Percentiles rank a stretch among this genome's conserved stretches.
Evolutionary conservation across 1,139 yeast genomes (phyloP).

Genomic region (Pneumocystis carinii): DNA sequence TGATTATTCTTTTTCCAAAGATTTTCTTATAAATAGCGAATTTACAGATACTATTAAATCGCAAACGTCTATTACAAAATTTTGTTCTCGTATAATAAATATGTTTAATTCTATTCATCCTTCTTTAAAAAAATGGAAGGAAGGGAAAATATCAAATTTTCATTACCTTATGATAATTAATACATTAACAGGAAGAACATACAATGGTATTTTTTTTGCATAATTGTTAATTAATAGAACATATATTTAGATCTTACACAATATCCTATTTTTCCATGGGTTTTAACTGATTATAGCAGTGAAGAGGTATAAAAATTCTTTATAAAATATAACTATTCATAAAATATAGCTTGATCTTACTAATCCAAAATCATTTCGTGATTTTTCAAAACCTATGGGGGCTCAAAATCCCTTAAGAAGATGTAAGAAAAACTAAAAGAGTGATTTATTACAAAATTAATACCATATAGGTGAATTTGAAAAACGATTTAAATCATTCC

Average conservation of each 20-base stretch:
- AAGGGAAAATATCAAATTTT: slow-evolving; percentile 65
- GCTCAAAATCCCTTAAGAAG: slow-evolving; percentile 54
- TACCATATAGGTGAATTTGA: slow-evolving; percentile 31
- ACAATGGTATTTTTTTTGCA: slow-evolving; percentile 28
- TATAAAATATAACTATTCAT: background rate
- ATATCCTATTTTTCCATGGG: slow-evolving; percentile 86
- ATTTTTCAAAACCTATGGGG: slow-evolving; percentile 78
- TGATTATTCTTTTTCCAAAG: background rate
- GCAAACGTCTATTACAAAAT: background rate
- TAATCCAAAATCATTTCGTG: slow-evolving; percentile 49
- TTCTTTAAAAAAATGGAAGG: slow-evolving; percentile 56
- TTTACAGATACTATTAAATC: background rate
- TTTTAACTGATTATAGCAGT: slow-evolving; percentile 62
- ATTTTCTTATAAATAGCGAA: background rate
- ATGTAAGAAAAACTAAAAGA: background rate
- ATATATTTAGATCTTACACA: slow-evolving; percentile 49
- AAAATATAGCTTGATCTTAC: slow-evolving; percentile 35
- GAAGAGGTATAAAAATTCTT: slow-evolving; percentile 22
- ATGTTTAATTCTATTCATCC: slow-evolving; percentile 18
- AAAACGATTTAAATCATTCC: slow-evolving; percentile 56
- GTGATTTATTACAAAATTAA: background rate
- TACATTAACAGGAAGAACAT: slow-evolving; percentile 74
- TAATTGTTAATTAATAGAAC: background rate
- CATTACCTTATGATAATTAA: slow-evolving; percentile 64
- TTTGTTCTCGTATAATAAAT: background rate